Conservation (phyloP, 1,284 basidiomycete species). For the Ustilago nuda region DNA sequence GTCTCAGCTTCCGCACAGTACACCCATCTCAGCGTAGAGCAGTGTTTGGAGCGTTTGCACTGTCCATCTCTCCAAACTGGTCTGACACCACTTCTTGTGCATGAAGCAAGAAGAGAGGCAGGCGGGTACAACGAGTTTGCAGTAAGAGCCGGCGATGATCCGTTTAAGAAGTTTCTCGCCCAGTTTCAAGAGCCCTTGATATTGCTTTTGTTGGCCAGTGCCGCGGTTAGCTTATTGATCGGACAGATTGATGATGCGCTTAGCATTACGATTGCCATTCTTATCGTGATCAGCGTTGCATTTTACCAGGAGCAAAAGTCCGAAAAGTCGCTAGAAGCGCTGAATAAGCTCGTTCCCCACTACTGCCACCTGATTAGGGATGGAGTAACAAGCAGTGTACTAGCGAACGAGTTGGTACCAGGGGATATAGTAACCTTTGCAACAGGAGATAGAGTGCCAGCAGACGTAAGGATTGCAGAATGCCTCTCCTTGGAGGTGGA, state of each 20-base stretch:
- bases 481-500: slow-evolving; percentile 90
- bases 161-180: slow-evolving; percentile 86
- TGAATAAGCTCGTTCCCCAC: slow-evolving; percentile 96
- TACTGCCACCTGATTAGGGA: slow-evolving; percentile 90
- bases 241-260: slow-evolving; percentile 94
- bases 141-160: slow-evolving; percentile 82
- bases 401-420: slow-evolving; percentile 94
- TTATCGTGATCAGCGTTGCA: slow-evolving; percentile 93
- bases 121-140: slow-evolving; percentile 83
- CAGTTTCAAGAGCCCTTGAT: slow-evolving; percentile 96
- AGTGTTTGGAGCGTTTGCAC: slow-evolving; percentile 44
- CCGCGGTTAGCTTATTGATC: slow-evolving; percentile 85
- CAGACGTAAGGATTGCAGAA: slow-evolving; percentile 84
- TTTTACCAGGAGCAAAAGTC: slow-evolving; percentile 95
- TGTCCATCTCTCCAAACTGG: slow-evolving; percentile 54
- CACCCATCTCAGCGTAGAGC: slow-evolving; percentile 45
- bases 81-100: slow-evolving; percentile 38
- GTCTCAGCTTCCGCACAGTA: slow-evolving; percentile 48
- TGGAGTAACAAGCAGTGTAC: slow-evolving; percentile 73
- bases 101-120: slow-evolving; percentile 31
- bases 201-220: slow-evolving; percentile 86
- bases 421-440: slow-evolving; percentile 90
- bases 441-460: slow-evolving; percentile 90
- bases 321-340: slow-evolving; percentile 91
- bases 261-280: slow-evolving; percentile 90